These are phyloP conservation scores for Amaranthus palmeri DNA, from an alignment of 148 eudicot genomes.

Conservation along the genomic window DNA sequence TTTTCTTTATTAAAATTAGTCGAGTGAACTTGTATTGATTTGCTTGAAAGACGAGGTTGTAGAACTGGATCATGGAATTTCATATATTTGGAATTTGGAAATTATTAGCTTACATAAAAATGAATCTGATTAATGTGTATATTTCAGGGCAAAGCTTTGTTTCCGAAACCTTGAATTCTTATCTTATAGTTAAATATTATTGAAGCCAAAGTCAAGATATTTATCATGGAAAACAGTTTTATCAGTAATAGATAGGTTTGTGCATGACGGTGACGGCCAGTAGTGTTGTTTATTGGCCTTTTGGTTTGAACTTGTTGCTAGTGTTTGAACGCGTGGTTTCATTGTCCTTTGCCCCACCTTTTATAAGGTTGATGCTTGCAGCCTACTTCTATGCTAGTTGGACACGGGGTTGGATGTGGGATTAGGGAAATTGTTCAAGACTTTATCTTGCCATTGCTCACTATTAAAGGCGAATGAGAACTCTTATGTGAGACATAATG, in stretches of 20 bases:
- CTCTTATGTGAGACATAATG: too few species aligned
- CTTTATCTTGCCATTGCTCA: too few species aligned
- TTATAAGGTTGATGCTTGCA: background rate
- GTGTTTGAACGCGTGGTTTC: background rate
- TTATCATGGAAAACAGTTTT: background rate
- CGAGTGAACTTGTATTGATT: background rate
- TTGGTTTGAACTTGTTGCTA: background rate
- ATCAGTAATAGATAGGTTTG: background rate
- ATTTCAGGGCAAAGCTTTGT: background rate
- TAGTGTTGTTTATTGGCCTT: background rate
- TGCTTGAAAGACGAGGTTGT: background rate
- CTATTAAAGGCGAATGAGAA: too few species aligned
- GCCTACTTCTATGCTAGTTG: background rate
- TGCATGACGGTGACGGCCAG: background rate
- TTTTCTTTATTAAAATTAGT: background rate
- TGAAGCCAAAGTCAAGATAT: background rate
- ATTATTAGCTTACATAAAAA: background rate
- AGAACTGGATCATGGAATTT: background rate
- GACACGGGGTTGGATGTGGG: background rate
- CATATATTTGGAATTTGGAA: too few species aligned
- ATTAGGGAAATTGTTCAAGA: too few species aligned
- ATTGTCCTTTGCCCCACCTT: background rate
- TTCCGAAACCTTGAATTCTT: background rate
- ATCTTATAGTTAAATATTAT: background rate
- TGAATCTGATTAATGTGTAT: background rate